phyloP scores from a whole-genome alignment of 345 rosid species.

The Eucalyptus decipiens region DNA sequence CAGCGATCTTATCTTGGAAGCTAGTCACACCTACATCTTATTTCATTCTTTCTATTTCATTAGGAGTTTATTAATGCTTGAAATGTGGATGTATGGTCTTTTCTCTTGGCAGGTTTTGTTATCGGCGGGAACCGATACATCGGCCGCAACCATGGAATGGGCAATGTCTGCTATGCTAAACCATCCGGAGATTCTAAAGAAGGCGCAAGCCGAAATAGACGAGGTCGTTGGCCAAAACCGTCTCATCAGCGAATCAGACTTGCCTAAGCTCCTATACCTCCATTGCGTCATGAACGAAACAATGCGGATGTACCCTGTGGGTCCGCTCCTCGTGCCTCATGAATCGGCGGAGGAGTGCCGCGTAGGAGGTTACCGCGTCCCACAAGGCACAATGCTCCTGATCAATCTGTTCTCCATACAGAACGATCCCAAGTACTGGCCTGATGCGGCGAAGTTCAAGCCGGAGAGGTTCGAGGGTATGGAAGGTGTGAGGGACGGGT shows the following conservation, averaged over 20 bases:
- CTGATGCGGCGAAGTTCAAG: constrained; percentile 12
- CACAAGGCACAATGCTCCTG: constrained; percentile 20
- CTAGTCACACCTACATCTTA: neutral
- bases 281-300: constrained; percentile 42
- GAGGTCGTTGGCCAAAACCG: constrained; percentile 11
- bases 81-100: neutral
- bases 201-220: constrained; percentile 40
- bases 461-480: constrained; percentile 27
- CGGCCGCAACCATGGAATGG: constrained; percentile 50
- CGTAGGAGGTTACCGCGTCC: constrained; percentile 18
- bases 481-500: constrained; percentile 9
- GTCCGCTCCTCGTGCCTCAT: constrained; percentile 29
- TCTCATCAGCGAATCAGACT: constrained; percentile 34
- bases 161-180: constrained; percentile 29
- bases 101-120: constrained; percentile 14
- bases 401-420: constrained; percentile 30
- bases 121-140: constrained; percentile 42
- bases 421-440: constrained; percentile 22
- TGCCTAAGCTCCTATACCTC: constrained; percentile 30
- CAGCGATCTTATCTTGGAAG: neutral
- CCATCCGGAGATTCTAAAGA: constrained; percentile 23
- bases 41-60: neutral
- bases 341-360: constrained; percentile 18
- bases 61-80: neutral
- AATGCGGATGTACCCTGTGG: constrained; percentile 25